A percentile compares a stretch with the other conserved stretches of the same genome.
phyloP scores from a whole-genome alignment of 2,329 filamentous ascomycete species.

The Xylaria sp. region DNA sequence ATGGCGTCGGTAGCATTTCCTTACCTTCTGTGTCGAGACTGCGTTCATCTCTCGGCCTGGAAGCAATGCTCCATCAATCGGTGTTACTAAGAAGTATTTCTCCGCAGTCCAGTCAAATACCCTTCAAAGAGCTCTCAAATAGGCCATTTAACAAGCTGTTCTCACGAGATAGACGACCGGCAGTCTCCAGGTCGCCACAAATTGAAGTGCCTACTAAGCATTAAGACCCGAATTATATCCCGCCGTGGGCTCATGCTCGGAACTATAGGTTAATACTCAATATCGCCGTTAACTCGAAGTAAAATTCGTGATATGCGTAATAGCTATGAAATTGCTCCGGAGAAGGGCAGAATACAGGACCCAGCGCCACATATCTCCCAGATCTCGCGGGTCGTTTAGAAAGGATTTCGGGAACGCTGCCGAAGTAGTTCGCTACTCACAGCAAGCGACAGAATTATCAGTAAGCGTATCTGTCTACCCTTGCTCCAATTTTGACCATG shows the following conservation, averaged over 20 bases:
- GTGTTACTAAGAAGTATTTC: constrained; percentile 49
- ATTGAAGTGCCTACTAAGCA: constrained; percentile 26
- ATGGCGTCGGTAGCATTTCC: constrained; percentile 15
- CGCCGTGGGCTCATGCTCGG: constrained; percentile 29
- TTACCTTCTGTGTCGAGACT: constrained; percentile 17
- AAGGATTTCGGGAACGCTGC: constrained; percentile 32
- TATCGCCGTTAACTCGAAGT: constrained; percentile 18
- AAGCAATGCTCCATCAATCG: constrained; percentile 42
- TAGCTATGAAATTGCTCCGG: constrained; percentile 40
- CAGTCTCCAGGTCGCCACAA: constrained; percentile 11
- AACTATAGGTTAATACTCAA: constrained; percentile 39
- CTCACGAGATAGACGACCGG: constrained; percentile 13
- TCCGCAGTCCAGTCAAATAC: constrained; percentile 43
- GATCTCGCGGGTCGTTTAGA: constrained; percentile 14
- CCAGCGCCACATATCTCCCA: constrained; percentile 26
- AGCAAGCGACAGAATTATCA: constrained; percentile 16
- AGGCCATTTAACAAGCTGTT: constrained; percentile 31
- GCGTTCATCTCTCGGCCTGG: constrained; percentile 33
- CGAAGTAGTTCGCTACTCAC: constrained; percentile 25
- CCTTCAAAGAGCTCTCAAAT: constrained; percentile 37
- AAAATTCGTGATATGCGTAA: constrained; percentile 15
- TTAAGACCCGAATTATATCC: constrained; percentile 33
- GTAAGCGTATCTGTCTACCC: constrained; percentile 11
- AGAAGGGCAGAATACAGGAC: constrained; percentile 38
- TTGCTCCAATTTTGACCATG: constrained; percentile 7